Evolutionary conservation across 2,329 filamentous ascomycete genomes (phyloP), one percentile per base, ranked within the genome.

Genomic region (Dactylellina haptotyla): DNA sequence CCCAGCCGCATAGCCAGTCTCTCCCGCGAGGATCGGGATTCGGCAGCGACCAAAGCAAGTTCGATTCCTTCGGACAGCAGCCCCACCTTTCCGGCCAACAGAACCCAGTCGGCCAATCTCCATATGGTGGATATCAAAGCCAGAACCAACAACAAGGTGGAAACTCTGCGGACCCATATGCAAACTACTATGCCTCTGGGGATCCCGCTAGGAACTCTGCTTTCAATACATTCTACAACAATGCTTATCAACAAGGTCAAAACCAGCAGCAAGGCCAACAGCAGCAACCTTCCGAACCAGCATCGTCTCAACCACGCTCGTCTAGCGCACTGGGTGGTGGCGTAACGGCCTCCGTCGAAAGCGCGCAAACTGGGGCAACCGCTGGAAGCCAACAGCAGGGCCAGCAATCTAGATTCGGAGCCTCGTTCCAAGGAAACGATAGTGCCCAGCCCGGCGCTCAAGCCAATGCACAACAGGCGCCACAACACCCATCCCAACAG

Each of bases 351-450:
- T 85, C 87, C 3, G 86, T 88, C 59, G 89, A 88, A 46, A 85
- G 85, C 76, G 83, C 83, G 50, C 82, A 84, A 28, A 82, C 85
- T 72, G 84, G 87, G 75, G 92, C 69, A 20, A 50, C 28, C 16
- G 45, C 63, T 34, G 63, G 91, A 93, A 79, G 92, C 90, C 83
- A 97, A 92, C 80, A 94, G 93, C 46, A 90, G 95, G 81, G 94
- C 90, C 78, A 97, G n/a, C 69, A 73, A 37, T 73, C 69, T 8
- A 65, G 69, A 48, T 73, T 73, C 16, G 69, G 69, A 26, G 46
- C 69, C 0, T 61, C 69, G 16, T 73, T 73, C 69, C 69, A 73
- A 62, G 69, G 69, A 32, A 57, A 23, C 32, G 69, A 73, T 8
- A 54, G 25, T 12, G 93, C 1, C 93, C 94, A 34, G 95, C 96